Base-by-base conservation (phyloP, 345 rosid species). In the Limnanthes douglasii region DNA sequence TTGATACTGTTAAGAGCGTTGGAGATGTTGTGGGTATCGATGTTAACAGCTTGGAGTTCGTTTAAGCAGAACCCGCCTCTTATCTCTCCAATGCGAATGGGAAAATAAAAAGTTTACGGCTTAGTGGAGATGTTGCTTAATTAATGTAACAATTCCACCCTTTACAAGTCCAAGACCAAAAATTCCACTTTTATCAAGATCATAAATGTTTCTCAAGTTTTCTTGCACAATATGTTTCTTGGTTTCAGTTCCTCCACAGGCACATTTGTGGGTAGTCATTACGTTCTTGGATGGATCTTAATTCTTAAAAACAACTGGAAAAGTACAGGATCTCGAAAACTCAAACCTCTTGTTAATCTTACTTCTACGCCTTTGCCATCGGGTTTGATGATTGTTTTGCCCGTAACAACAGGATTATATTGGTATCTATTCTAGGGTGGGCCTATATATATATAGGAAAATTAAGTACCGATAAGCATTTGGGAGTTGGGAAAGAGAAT, bases 241-340 rank as follows among this genome's bases (percentile, higher is more conserved):
- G 82, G 77, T 14, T 58, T 73, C 57, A 60, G 69, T 5, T 51
- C 74, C 9, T 16, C 77, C 1, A 63, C 69, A 1, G 59, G 72
- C 1, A 19, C 51, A 2, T 5, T 44, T 12, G 4, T 18, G 20
- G 43, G 59, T n/a, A 26, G 40, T 15, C 73, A 68, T 1, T 64
- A 56, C 17, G 32, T 68, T 12, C 52, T 64, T 14, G 69, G 79
- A n/a, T 71, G 81, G 72, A 72, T 69, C 48, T 72, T 54, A 46
- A 57, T 72, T 54, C 50, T 54, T 21, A 16, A 42, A 15, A 36
- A 63, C 48, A 18, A n/a, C n/a, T n/a, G 69, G 71, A 10, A 44
- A 40, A 50, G 57, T 62, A 23, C 36, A 54, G 15, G 35, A 34
- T 6, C 55, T 74, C 3, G 21, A 36, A 7, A 27, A 58, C 3